Percentiles rank a stretch among this genome's conserved stretches.
These are phyloP conservation scores for Serendipita vermifera DNA, from an alignment of 768 basidiomycete genomes.

Conservation along the genomic window DNA sequence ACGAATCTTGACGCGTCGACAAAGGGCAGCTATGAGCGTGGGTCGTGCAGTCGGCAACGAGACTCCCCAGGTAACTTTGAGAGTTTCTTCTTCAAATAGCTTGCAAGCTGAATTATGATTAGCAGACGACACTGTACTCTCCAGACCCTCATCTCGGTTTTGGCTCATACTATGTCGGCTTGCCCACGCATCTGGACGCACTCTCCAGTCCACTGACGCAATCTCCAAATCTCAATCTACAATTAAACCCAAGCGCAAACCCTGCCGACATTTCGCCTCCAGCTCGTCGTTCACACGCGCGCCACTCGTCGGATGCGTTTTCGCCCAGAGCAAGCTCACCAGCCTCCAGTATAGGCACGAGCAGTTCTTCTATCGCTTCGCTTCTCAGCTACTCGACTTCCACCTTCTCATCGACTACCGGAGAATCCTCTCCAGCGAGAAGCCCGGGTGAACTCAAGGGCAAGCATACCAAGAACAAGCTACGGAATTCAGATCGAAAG, in stretches of 20 bases:
- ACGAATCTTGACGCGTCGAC: not conserved
- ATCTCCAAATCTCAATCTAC: too few relatives aligned
- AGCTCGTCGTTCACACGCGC: not conserved
- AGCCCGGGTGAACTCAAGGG: not conserved
- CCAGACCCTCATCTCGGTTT: too few relatives aligned
- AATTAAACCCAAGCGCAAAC: not conserved
- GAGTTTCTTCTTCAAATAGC: too few relatives aligned
- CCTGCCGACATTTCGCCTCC: conserved; percentile 4
- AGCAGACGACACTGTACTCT: too few relatives aligned
- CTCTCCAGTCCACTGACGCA: too few relatives aligned
- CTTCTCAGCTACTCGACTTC: not conserved
- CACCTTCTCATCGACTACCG: not conserved
- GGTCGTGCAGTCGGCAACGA: not conserved
- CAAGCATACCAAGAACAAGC: conserved; percentile 41
- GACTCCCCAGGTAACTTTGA: not conserved
- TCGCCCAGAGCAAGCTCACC: conserved; percentile 4
- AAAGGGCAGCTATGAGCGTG: conserved; percentile 2
- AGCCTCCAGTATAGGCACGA: not conserved
- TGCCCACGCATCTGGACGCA: too few relatives aligned
- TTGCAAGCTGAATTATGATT: too few relatives aligned
- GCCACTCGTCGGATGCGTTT: not conserved
- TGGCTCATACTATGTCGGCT: too few relatives aligned
- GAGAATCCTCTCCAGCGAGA: conserved; percentile 3
- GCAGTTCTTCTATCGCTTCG: not conserved
- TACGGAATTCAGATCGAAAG: conserved; percentile 62